Base-by-base conservation (phyloP, 2,329 filamentous ascomycete species). In the Grosmannia huntii region DNA sequence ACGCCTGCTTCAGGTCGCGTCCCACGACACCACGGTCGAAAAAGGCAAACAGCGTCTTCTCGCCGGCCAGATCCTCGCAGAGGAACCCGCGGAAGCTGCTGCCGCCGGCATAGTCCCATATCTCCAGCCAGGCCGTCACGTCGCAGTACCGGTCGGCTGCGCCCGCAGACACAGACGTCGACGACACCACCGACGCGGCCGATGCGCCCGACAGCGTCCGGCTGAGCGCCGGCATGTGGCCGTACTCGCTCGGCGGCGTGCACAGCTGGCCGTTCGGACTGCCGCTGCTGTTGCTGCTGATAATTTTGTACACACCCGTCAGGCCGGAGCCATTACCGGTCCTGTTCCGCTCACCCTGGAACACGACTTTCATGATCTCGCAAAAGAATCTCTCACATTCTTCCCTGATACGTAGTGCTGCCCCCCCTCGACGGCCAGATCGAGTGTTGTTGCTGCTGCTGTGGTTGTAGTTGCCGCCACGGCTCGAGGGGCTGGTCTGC, bases 321-420 rank as follows among this genome's bases (percentile, higher is more conserved):
- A 87, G 86, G 83, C 87, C 83, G 83, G 89, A 92, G 86, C 83
- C 86, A 83, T 84, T 80, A 78, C 77, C 76, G 73, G 75, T 81
- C 80, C 77, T 73, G 76, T 84, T 85, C 87, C 86, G 85, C 90
- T 95, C 90, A 95, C 89, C 91, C 81, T 87, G 88, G 84, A 96
- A 96, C 79, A 89, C 87, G 78, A 85, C 78, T 77, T 83, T 87
- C 85, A 96, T 89, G 82, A 85, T 86, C 86, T 92, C 90, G 78
- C 91, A 96, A 84, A 96, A 95, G 86, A 96, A 92, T 82, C 91
- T 96, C 90, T 96, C 91, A 96, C 91, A 95, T 89, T 96, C 90
- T 90, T 87, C 90, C 89, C 87, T 90, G 82, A 96, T 95, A 79
- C 86, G 85, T 76, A 89, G 84, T 87, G 89, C 85, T 86, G 90